phyloP scores from a whole-genome alignment of 2,329 filamentous ascomycete species.

The Thermoascus crustaceus region DNA sequence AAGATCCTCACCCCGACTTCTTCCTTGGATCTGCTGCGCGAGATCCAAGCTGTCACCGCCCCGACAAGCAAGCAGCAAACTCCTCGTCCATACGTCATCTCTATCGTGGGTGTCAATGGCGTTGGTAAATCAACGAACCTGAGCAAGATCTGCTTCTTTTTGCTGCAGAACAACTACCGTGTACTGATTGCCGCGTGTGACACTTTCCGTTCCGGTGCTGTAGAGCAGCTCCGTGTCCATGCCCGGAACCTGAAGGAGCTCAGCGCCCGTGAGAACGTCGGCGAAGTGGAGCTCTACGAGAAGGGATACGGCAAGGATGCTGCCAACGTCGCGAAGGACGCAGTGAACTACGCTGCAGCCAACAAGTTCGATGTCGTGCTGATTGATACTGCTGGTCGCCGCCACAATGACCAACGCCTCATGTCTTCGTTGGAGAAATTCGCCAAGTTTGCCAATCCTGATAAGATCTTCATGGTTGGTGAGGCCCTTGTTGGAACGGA shows the following conservation, averaged over 20 bases:
- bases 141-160: slow-evolving; percentile 95
- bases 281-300: slow-evolving; percentile 83
- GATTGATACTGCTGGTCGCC: slow-evolving; percentile 89
- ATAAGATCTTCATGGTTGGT: slow-evolving; percentile 97
- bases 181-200: slow-evolving; percentile 91
- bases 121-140: slow-evolving; percentile 97
- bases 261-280: slow-evolving; percentile 68
- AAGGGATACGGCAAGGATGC: slow-evolving; percentile 98
- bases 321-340: slow-evolving; percentile 88
- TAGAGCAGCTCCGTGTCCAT: slow-evolving; percentile 93
- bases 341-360: slow-evolving; percentile 68
- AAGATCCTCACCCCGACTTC: slow-evolving; percentile 95
- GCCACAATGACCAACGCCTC: slow-evolving; percentile 90
- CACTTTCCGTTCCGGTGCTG: slow-evolving; percentile 93
- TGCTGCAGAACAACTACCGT: slow-evolving; percentile 93
- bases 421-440: slow-evolving; percentile 98
- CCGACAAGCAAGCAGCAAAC: slow-evolving; percentile 57
- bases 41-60: slow-evolving; percentile 72
- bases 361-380: slow-evolving; percentile 85
- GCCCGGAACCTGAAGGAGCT: slow-evolving; percentile 90
- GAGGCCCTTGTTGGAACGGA: slow-evolving; percentile 92
- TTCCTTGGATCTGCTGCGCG: slow-evolving; percentile 86
- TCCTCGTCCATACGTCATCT: slow-evolving; percentile 86
- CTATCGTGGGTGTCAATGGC: slow-evolving; percentile 95
- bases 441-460: slow-evolving; percentile 86